phyloP scores from a whole-genome alignment of 495 filamentous ascomycete species.

The Copromyces sp. region DNA sequence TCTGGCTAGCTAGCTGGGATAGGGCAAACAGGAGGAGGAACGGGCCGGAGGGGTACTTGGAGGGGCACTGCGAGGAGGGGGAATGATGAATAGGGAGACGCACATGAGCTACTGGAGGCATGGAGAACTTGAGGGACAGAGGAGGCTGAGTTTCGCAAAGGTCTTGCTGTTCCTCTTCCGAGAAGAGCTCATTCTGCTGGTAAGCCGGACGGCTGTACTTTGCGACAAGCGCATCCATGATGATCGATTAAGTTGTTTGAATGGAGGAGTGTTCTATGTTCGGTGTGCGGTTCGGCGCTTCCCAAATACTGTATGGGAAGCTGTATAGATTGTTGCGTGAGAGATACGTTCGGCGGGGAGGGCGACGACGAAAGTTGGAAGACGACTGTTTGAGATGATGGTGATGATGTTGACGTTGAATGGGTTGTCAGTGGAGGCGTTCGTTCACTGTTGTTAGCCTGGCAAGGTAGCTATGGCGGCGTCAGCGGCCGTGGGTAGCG shows the following conservation, averaged over 20 bases:
- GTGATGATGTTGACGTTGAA: not conserved
- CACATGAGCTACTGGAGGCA: constrained; percentile 91
- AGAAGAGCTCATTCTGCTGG: constrained; percentile 59
- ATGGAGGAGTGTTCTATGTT: not conserved
- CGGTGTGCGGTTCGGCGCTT: not conserved
- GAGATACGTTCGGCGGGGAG: not conserved
- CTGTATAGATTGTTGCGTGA: not conserved
- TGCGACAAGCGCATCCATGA: constrained; percentile 88
- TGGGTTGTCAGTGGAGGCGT: not conserved
- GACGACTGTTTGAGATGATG: not conserved
- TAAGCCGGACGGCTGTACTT: constrained; percentile 66
- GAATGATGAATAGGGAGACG: constrained; percentile 16
- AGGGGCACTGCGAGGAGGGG: not conserved
- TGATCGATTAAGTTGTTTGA: not conserved
- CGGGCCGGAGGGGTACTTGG: not conserved
- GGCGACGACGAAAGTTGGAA: not conserved
- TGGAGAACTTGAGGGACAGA: constrained; percentile 78
- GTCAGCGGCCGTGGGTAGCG: not conserved
- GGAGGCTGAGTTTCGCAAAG: constrained; percentile 53
- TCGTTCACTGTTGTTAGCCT: not conserved
- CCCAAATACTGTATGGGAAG: not conserved
- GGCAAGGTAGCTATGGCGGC: not conserved
- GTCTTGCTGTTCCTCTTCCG: constrained; percentile 67
- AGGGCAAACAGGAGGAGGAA: not conserved
- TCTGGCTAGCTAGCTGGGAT: not conserved